Percentiles rank a stretch among this genome's conserved stretches.
Evolutionary conservation across 345 rosid species (phyloP).

Genomic region (Brassica incana): DNA sequence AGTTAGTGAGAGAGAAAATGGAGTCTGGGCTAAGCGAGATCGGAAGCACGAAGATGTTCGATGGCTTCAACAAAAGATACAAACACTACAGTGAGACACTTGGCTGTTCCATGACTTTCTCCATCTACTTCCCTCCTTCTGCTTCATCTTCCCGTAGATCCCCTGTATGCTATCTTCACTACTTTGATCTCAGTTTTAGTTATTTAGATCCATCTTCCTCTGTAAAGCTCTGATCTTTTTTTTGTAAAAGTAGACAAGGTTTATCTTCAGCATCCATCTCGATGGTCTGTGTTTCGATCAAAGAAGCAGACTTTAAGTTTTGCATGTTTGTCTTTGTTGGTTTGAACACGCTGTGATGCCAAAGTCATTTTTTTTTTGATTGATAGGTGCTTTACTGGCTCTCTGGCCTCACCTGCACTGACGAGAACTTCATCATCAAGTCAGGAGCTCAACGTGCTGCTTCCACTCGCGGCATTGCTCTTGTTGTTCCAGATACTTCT

Average conservation of each 20-base stretch:
- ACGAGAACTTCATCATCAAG: conserved; percentile 82
- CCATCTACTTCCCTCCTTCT: conserved; percentile 81
- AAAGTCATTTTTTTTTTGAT: conserved; percentile 10
- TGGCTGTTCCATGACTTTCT: conserved; percentile 85
- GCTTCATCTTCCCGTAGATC: conserved; percentile 53
- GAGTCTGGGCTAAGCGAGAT: conserved; percentile 68
- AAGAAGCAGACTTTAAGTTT: conserved; percentile 1
- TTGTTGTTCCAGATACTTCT: conserved; percentile 85
- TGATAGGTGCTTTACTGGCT: conserved; percentile 86
- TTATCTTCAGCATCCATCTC: background rate
- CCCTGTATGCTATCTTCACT: conserved; percentile 49
- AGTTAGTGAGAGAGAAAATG: conserved; percentile 35
- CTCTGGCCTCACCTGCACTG: conserved; percentile 82
- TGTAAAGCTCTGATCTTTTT: background rate
- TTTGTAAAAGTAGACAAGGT: background rate
- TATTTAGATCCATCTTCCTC: background rate
- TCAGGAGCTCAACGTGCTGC: conserved; percentile 93
- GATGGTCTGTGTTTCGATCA: no score
- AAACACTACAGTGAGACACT: conserved; percentile 80
- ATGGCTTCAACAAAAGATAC: conserved; percentile 85
- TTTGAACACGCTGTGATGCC: background rate
- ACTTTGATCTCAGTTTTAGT: background rate
- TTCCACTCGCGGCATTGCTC: conserved; percentile 70
- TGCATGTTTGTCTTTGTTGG: background rate
- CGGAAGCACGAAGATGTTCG: conserved; percentile 81